These are phyloP conservation scores for Laetiporus sulphureus DNA, from an alignment of 1,284 basidiomycete genomes.

Conservation along the genomic window DNA sequence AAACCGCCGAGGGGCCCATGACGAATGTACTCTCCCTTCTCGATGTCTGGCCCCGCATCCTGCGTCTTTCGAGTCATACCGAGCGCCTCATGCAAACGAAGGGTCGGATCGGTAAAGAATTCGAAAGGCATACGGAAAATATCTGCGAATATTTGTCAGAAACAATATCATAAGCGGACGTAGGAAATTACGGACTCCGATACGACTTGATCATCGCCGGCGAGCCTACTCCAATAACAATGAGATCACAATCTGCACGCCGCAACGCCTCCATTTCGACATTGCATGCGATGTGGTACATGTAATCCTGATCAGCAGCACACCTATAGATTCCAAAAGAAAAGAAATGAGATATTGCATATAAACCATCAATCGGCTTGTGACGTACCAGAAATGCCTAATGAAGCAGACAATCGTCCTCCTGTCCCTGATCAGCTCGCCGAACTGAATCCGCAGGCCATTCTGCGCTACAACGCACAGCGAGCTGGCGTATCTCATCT, in stretches of 20 bases:
- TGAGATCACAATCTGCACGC: slow-evolving; percentile 46
- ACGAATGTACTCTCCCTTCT: slow-evolving; percentile 56
- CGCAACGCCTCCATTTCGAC: slow-evolving; percentile 49
- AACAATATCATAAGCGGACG: slow-evolving; percentile 5
- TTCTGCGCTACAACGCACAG: slow-evolving; percentile 61
- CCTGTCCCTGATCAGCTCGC: slow-evolving; percentile 60
- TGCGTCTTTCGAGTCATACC: slow-evolving; percentile 63
- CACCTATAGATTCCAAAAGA: slow-evolving; percentile 38
- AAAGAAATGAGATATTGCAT: background rate
- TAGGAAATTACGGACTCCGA: slow-evolving; percentile 34
- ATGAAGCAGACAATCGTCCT: slow-evolving; percentile 73
- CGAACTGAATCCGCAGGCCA: slow-evolving; percentile 63
- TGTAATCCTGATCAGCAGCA: slow-evolving; percentile 80
- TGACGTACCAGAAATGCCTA: slow-evolving; percentile 59
- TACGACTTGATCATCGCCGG: slow-evolving; percentile 70
- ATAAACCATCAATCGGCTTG: too few species aligned
- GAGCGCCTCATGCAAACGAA: slow-evolving; percentile 63
- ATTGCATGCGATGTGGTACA: slow-evolving; percentile 55
- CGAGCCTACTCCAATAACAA: slow-evolving; percentile 78
- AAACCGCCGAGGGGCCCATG: slow-evolving; percentile 61
- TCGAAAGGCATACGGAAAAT: slow-evolving; percentile 56
- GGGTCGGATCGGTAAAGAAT: slow-evolving; percentile 75
- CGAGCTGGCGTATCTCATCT: slow-evolving; percentile 56
- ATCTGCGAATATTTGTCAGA: slow-evolving; percentile 27
- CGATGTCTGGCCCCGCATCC: slow-evolving; percentile 38